Evolutionary conservation across 208 protist genomes (phyloP).

Genomic region (Acanthamoeba comandoni): DNA sequence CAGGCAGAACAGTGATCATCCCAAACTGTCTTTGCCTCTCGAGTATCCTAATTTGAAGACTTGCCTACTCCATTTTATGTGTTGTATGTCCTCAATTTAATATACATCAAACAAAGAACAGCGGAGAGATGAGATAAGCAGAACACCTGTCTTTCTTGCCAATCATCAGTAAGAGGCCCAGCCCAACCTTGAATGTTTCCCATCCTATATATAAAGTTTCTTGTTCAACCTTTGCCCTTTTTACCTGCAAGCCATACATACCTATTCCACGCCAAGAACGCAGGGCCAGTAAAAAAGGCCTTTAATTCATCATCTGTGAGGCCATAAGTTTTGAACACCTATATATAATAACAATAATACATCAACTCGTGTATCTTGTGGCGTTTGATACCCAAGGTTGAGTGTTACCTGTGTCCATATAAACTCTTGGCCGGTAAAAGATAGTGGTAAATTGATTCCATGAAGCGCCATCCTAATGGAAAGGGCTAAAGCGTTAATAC

Average conservation of each 20-base stretch:
- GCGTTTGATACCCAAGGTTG: not conserved
- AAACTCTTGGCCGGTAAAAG: constrained; percentile 47
- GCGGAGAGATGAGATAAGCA: not conserved
- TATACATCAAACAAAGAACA: not conserved
- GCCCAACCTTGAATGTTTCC: constrained; percentile 62
- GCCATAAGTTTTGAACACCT: constrained; percentile 25
- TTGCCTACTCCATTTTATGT: not conserved
- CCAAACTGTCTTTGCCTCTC: constrained; percentile 26
- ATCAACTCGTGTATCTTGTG: not conserved
- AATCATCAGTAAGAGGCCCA: constrained; percentile 13
- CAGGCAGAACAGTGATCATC: constrained; percentile 36
- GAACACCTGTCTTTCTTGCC: constrained; percentile 5
- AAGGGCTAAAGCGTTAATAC: too few relatives aligned
- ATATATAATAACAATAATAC: not conserved
- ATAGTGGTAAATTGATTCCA: constrained; percentile 63
- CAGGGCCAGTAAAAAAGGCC: constrained; percentile 35
- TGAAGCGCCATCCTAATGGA: constrained; percentile 20
- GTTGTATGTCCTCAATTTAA: not conserved
- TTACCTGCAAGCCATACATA: not conserved
- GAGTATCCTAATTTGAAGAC: constrained; percentile 54
- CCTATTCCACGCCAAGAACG: constrained; percentile 28
- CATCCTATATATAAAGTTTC: constrained; percentile 14
- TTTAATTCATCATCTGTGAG: constrained; percentile 24
- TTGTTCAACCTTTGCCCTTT: not conserved
- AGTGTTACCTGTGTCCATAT: constrained; percentile 23